Evolutionary conservation across 192 early-diverging fungal genomes (phyloP).

Genomic region (Oehlia diaphana): DNA sequence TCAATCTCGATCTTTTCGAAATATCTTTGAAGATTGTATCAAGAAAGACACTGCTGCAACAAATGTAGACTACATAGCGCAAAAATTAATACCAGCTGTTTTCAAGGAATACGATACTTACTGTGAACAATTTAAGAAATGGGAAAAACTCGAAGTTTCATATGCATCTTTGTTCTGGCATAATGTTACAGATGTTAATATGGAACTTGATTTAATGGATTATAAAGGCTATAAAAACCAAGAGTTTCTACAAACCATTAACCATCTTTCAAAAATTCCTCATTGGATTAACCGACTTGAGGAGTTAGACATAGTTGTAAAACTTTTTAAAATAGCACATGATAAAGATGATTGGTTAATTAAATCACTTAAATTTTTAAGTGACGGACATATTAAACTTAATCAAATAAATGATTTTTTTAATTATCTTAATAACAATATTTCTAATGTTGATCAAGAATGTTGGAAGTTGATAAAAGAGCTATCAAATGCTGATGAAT

Average conservation of each 20-base stretch:
- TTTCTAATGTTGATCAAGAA: background rate
- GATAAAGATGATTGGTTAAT: background rate
- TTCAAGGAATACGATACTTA: background rate
- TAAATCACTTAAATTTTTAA: background rate
- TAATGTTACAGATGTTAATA: constrained; percentile 2
- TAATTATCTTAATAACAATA: background rate
- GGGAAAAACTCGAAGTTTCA: constrained; percentile 11
- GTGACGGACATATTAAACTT: background rate
- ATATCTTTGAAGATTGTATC: background rate
- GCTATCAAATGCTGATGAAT: background rate
- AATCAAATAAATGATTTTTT: background rate
- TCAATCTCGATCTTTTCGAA: background rate
- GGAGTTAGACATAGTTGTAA: background rate
- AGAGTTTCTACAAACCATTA: background rate
- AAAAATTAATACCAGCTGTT: background rate
- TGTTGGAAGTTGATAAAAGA: constrained; percentile 7
- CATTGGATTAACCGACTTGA: background rate
- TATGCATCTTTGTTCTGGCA: background rate
- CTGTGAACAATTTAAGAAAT: background rate
- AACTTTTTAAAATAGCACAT: background rate
- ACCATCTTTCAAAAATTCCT: constrained; percentile 3
- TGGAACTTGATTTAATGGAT: constrained; percentile 14
- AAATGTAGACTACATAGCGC: background rate
- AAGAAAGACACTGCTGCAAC: background rate
- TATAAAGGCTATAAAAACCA: too few species aligned